Base-by-base conservation (phyloP, 1,284 basidiomycete species). In the Leccinum fallax region DNA sequence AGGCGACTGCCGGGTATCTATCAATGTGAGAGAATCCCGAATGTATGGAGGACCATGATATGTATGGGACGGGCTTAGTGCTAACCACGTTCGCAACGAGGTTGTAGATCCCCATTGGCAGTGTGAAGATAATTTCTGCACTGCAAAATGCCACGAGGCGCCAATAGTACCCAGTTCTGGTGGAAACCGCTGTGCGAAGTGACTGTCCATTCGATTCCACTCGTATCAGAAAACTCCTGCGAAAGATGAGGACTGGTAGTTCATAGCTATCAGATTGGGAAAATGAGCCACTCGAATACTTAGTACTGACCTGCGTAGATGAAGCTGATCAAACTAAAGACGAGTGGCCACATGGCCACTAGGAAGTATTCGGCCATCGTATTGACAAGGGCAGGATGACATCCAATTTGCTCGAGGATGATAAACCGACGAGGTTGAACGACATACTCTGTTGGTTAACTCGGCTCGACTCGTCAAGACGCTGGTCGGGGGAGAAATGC, bases 91-190 rank as follows among this genome's bases (percentile, higher is more conserved):
- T 80, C 60, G 74, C 13, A 60, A 74, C 74, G 56, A 87, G 76
- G 30, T 70, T 62, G 63, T 72, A 83, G n/a, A 75, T 61, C 34
- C 70, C 70, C 21, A 87, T 53, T 0, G 88, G 87, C 4, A 86
- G 69, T 8, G 80, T 83, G 66, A 74, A 77, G 5, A 77, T 13
- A 46, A 85, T 73, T 34, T 88, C 86, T 3, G 77, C 61, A 24
- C 68, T 67, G 5, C 85, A 81, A 9, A 92, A 77, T 8, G 78
- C 76, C 80, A 91, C 85, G 9, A 92, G 79, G 6, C 89, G 87
- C 65, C 89, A 66, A 71, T 89, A 88, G 13, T 80, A 81, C 63
- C 72, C 75, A 11, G 73, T 54, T 58, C 64, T 78, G 32, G 82
- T 69, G 40, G 52, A 46, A 36, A 52, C 57, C 57, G 77, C 78